phyloP scores from a whole-genome alignment of 2,329 filamentous ascomycete species.

The Cordyceps cateniannulata region DNA sequence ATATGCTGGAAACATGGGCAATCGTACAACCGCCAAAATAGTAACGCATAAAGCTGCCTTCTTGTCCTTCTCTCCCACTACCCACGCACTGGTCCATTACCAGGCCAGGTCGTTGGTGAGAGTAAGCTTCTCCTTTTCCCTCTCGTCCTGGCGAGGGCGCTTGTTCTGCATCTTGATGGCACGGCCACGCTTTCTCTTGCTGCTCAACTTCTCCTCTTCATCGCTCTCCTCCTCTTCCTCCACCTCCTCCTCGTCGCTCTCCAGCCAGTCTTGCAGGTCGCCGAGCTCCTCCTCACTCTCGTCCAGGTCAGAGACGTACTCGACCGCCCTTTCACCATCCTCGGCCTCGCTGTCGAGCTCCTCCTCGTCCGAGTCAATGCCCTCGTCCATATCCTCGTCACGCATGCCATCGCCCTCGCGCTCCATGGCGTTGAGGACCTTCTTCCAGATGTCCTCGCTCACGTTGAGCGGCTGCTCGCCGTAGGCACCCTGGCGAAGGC shows the following conservation, averaged over 20 bases:
- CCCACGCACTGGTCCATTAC: slow-evolving; percentile 19
- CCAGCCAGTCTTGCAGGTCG: slow-evolving; percentile 90
- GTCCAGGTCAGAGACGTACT: slow-evolving; percentile 89
- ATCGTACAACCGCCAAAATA: slow-evolving; percentile 1
- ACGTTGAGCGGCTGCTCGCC: slow-evolving; percentile 93
- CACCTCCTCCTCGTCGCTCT: slow-evolving; percentile 56
- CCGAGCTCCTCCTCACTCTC: slow-evolving; percentile 73
- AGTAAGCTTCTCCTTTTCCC: slow-evolving; percentile 53
- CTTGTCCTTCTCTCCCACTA: not conserved
- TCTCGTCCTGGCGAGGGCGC: slow-evolving; percentile 37
- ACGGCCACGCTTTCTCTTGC: slow-evolving; percentile 47
- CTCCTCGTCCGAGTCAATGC: slow-evolving; percentile 69
- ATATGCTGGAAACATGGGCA: not conserved
- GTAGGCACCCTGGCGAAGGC: slow-evolving; percentile 86
- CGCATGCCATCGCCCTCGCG: slow-evolving; percentile 73
- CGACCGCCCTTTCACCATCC: slow-evolving; percentile 71
- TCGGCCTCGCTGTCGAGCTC: slow-evolving; percentile 62
- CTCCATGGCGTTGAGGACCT: slow-evolving; percentile 87
- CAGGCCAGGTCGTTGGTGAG: slow-evolving; percentile 38
- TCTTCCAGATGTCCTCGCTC: slow-evolving; percentile 94
- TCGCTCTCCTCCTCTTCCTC: slow-evolving; percentile 54
- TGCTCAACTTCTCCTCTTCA: slow-evolving; percentile 51
- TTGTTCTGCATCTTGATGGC: slow-evolving; percentile 41
- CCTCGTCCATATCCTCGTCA: slow-evolving; percentile 84
- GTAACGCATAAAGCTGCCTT: not conserved